Base-by-base conservation (phyloP, 805 yeast genomes). In the Candida pini region DNA sequence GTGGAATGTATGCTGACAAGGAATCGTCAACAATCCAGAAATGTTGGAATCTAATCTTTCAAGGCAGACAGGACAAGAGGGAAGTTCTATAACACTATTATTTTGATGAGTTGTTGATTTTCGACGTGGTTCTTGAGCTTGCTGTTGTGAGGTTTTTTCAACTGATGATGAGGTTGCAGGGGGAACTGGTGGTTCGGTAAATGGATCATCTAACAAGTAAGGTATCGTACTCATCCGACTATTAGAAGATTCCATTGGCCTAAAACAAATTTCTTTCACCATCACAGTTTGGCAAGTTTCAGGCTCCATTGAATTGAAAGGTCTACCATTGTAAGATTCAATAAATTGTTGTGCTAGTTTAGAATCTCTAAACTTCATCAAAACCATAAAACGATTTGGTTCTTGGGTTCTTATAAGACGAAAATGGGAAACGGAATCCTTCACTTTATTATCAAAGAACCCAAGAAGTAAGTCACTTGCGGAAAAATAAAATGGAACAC, bases 1-100 rank as follows among this genome's bases (percentile, higher is more conserved):
- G 56, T 88, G 96, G 57, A 86, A 88, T 0, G 96, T 85, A 54
- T 88, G 97, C 53, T 86, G 96, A 43, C 96, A 89, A 2, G 92
- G 88, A 22, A 85, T 88, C 0, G 96, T 89, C 5, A 87, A 61
- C 9, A 88, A 64, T 0, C 97, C 97, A 0, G 95, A 78, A 4
- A 82, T 65, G 16, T 73, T 74, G 1, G 88, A 67, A 52, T 88
- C 97, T 81, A 88, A 78, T 40, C 94, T 65, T 48, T 88, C 97
- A 13, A 88, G 63, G 52, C 97, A 88, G 0, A 88, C 96, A 0
- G 96, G 96, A 51, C 97, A 88, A 1, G 92, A 83, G 1, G 97
- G 96, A 20, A 88, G 64, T 54, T 88, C 96, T 3, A 51, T 36
- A 22, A 22, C 5, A 12, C 13, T 7, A 22, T 12, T 12, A 22